Evolutionary conservation across 164 flowering plant genomes (phyloP).

Genomic region (Santalum album): DNA sequence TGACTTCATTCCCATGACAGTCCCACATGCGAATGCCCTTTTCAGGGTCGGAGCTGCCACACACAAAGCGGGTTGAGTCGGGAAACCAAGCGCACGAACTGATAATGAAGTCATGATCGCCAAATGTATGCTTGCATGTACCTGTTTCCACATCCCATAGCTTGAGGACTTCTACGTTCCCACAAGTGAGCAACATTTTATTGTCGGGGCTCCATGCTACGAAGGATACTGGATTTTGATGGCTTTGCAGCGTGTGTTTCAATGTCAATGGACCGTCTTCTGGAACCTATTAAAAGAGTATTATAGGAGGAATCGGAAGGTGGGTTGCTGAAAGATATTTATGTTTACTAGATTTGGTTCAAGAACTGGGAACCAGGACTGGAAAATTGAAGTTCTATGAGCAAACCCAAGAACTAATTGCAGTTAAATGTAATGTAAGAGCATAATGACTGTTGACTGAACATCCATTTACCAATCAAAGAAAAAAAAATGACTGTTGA

Average conservation of each 20-base stretch:
- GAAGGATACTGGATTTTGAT: constrained; percentile 70
- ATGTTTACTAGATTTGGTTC: neutral
- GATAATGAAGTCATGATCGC: constrained; percentile 46
- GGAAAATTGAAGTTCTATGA: too few relatives aligned
- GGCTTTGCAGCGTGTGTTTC: constrained; percentile 51
- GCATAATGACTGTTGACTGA: too few relatives aligned
- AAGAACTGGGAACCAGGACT: too few relatives aligned
- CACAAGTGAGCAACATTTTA: constrained; percentile 80
- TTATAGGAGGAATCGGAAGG: neutral
- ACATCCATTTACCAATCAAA: too few relatives aligned
- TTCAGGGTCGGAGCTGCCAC: constrained; percentile 73
- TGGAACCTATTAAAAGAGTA: constrained; percentile 33
- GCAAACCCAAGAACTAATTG: too few relatives aligned
- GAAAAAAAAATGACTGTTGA: too few relatives aligned
- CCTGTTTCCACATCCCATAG: constrained; percentile 93
- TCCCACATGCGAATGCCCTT: constrained; percentile 87
- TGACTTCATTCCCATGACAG: constrained; percentile 64
- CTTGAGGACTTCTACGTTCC: constrained; percentile 69
- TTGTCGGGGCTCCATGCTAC: constrained; percentile 97
- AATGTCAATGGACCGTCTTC: constrained; percentile 42
- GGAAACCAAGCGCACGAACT: constrained; percentile 97
- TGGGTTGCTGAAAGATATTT: neutral
- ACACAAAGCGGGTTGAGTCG: constrained; percentile 63
- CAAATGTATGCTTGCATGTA: constrained; percentile 65
- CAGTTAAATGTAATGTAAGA: too few relatives aligned